These are phyloP conservation scores for Heterobasidion parviporum DNA, from an alignment of 1,284 basidiomycete genomes.

Conservation along the genomic window DNA sequence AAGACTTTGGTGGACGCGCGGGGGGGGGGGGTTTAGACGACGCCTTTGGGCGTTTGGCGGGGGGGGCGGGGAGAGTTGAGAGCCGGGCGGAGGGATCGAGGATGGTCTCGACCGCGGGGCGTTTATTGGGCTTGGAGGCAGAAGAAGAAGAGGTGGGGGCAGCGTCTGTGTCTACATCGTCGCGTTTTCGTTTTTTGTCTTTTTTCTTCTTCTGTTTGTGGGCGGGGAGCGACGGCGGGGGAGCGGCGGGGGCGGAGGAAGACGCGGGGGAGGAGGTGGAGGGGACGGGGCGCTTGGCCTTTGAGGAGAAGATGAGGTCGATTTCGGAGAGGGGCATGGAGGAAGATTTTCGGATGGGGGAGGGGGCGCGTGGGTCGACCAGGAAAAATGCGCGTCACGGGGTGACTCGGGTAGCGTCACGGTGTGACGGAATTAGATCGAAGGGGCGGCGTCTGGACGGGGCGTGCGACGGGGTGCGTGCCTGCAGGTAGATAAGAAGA, in stretches of 20 bases:
- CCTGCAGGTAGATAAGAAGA: background rate
- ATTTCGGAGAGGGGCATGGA: constrained; percentile 57
- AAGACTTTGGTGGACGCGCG: constrained; percentile 17
- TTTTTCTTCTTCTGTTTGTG: constrained; percentile 33
- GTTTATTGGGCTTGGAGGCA: constrained; percentile 26
- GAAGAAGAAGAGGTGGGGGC: constrained; percentile 3
- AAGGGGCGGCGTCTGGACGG: background rate
- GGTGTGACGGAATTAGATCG: background rate
- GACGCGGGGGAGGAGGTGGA: constrained; percentile 17
- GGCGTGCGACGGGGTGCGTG: background rate
- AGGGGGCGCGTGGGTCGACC: background rate
- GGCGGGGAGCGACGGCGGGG: background rate
- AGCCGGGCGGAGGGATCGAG: constrained; percentile 43
- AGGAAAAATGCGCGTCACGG: background rate
- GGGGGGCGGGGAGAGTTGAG: constrained; percentile 10
- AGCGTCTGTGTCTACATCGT: constrained; percentile 8
- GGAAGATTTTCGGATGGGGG: constrained; percentile 14
- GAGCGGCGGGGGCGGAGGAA: background rate
- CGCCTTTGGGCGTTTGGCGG: constrained; percentile 26
- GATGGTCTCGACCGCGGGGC: constrained; percentile 47
- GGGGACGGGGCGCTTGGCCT: constrained; percentile 26
- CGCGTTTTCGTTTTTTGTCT: constrained; percentile 28
- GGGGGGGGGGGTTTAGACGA: constrained; percentile 14
- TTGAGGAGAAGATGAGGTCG: constrained; percentile 69
- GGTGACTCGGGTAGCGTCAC: background rate